A percentile compares a stretch with the other conserved stretches of the same genome.
Evolutionary conservation across 352 stramenopile species (phyloP).

Genomic region (Pythium biforme): DNA sequence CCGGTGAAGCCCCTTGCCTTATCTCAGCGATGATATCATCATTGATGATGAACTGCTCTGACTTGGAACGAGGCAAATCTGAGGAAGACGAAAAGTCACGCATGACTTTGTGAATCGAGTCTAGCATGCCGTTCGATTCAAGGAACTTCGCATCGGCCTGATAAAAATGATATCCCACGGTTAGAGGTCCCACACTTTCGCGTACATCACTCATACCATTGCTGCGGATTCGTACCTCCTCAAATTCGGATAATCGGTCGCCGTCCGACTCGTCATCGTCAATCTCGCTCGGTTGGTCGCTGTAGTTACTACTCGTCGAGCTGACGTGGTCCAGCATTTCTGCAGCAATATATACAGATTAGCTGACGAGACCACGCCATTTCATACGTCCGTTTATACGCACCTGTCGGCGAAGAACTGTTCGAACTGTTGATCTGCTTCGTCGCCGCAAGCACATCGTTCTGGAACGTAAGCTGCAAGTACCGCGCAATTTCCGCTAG

Average conservation of each 20-base stretch:
- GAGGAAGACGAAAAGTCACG: constrained; percentile 45
- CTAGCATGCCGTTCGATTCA: constrained; percentile 71
- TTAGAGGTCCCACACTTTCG: neutral
- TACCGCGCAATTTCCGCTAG: constrained; percentile 35
- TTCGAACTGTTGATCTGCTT: constrained; percentile 29
- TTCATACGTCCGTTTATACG: neutral
- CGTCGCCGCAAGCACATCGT: constrained; percentile 18
- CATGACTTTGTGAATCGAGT: constrained; percentile 84
- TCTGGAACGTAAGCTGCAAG: constrained; percentile 33
- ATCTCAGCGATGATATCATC: constrained; percentile 74
- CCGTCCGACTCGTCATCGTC: constrained; percentile 23
- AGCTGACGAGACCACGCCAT: neutral
- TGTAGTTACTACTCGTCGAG: constrained; percentile 29
- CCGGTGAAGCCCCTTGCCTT: constrained; percentile 28
- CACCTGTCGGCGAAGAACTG: constrained; percentile 30
- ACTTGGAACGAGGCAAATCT: constrained; percentile 25
- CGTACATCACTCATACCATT: too few species aligned
- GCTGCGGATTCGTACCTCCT: constrained; percentile 42
- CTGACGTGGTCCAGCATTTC: constrained; percentile 29
- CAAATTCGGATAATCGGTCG: constrained; percentile 70
- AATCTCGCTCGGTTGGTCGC: constrained; percentile 21
- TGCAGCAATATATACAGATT: neutral
- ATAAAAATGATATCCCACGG: neutral
- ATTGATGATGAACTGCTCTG: constrained; percentile 63
- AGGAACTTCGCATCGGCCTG: constrained; percentile 73